These are phyloP conservation scores for Panicum miliaceum DNA, from an alignment of 176 grass and related monocot species.

Conservation along the genomic window DNA sequence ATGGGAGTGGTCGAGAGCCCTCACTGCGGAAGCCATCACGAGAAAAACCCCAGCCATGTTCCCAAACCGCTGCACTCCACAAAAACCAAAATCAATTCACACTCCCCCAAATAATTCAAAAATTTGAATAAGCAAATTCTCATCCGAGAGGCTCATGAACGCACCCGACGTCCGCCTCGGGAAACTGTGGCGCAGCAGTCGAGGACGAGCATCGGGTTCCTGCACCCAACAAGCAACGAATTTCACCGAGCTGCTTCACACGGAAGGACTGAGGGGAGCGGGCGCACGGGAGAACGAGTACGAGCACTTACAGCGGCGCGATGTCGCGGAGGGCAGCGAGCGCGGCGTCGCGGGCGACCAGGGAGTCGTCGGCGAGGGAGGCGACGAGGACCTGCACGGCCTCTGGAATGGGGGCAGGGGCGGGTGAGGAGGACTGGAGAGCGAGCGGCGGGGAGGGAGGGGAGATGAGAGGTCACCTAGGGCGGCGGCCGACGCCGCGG, in stretches of 20 bases:
- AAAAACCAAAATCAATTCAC: slow-evolving; percentile 22
- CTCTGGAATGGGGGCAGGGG: slow-evolving; percentile 48
- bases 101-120: not conserved
- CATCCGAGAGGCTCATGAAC: not conserved
- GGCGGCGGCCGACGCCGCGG: slow-evolving; percentile 70
- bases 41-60: slow-evolving; percentile 94
- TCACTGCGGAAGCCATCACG: slow-evolving; percentile 85
- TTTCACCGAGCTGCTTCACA: slow-evolving; percentile 32
- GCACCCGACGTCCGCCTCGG: slow-evolving; percentile 72
- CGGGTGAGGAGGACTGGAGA: slow-evolving; percentile 8
- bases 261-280: not conserved
- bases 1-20: slow-evolving; percentile 59
- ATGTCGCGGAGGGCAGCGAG: slow-evolving; percentile 79
- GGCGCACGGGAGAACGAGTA: not conserved
- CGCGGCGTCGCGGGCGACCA: slow-evolving; percentile 70
- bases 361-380: slow-evolving; percentile 84
- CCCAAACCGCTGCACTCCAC: slow-evolving; percentile 70
- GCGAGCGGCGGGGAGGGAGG: not conserved
- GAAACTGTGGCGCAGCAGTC: slow-evolving; percentile 80
- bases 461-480: slow-evolving; percentile 29
- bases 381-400: slow-evolving; percentile 91
- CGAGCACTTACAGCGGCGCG: slow-evolving; percentile 67
- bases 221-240: slow-evolving; percentile 45
- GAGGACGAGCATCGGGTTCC: slow-evolving; percentile 82
- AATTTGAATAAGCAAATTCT: not conserved